Evolutionary conservation across 1,284 basidiomycete genomes (phyloP).

Genomic region (Moesziomyces sp.): DNA sequence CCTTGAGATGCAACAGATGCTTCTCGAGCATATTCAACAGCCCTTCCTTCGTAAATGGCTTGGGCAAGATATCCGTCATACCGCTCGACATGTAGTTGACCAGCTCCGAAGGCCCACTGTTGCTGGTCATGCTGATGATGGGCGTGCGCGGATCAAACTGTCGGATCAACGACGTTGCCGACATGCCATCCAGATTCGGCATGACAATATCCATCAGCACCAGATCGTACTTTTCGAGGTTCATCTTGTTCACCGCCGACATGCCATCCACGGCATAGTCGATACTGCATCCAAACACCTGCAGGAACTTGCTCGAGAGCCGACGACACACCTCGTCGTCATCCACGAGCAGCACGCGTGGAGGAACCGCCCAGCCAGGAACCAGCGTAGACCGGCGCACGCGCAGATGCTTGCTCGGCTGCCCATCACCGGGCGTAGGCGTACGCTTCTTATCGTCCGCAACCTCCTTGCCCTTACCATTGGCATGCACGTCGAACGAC

Average conservation of each 20-base stretch:
- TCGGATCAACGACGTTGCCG: slow-evolving; percentile 89
- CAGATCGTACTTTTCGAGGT: slow-evolving; percentile 91
- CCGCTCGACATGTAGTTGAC: slow-evolving; percentile 88
- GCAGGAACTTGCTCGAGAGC: slow-evolving; percentile 89
- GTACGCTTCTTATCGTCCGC: slow-evolving; percentile 7
- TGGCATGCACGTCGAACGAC: slow-evolving; percentile 8
- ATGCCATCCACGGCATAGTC: slow-evolving; percentile 93
- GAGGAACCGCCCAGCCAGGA: slow-evolving; percentile 72
- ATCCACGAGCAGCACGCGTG: slow-evolving; percentile 85
- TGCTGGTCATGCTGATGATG: slow-evolving; percentile 96
- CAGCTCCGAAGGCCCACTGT: slow-evolving; percentile 88
- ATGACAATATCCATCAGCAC: slow-evolving; percentile 86
- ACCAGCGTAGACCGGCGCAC: slow-evolving; percentile 75
- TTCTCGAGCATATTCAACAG: slow-evolving; percentile 94
- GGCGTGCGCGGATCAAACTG: slow-evolving; percentile 94
- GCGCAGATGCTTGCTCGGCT: slow-evolving; percentile 38
- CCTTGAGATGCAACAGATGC: slow-evolving; percentile 91
- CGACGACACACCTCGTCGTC: slow-evolving; percentile 91
- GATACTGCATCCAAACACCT: slow-evolving; percentile 93
- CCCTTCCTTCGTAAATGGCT: slow-evolving; percentile 93
- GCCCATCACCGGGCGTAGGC: neutral
- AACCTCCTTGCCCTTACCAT: slow-evolving; percentile 4
- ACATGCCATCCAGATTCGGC: slow-evolving; percentile 86
- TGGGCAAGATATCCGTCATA: slow-evolving; percentile 97
- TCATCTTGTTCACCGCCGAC: slow-evolving; percentile 95